Evolutionary conservation across 768 basidiomycete genomes (phyloP), one percentile per base, ranked within the genome.

Genomic region (Kwoniella sp.): DNA sequence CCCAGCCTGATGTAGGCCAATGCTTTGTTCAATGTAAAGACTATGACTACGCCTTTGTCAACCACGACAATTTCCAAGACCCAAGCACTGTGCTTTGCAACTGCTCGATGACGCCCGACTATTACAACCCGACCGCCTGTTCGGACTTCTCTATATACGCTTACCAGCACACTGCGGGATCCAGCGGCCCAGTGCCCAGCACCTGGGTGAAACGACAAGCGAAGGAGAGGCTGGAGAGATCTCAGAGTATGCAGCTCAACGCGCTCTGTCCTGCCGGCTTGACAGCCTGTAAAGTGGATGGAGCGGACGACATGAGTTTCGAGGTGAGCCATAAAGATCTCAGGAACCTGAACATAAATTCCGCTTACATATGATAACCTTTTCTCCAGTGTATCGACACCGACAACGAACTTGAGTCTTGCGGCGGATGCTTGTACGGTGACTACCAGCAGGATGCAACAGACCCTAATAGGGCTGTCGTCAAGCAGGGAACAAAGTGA

Each of bases 251-350:
- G 41, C 41, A 45, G 41, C 20, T 45, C 9, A 22, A 60, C n/a
- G 50, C 29, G 17, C 37, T 60, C 4, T 60, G 58, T 29, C 58
- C 58, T 30, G 29, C 30, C 3, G 58, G 58, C 22, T 34, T 22
- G 28, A 47, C 17, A 12, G 58, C 58, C 23, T 60, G 58, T 29
- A 30, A 23, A n/a, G 28, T 51, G 12, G 54, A 22, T 30, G n/a
- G 15, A 9, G 47, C 26, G 23, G 25, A 23, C 17, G 4, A 26
- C 23, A 48, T 51, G 47, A 50, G 51, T 22, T 60, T 51, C 28
- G 58, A 60, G 30, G 58, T 60, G 48, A 60, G 50, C 37, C 11
- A n/a, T n/a, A n/a, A n/a, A n/a, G n/a, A n/a, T n/a, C n/a, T n/a
- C n/a, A n/a, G n/a, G n/a, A n/a, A n/a, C n/a, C n/a, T n/a, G n/a